A percentile compares a stretch with the other conserved stretches of the same genome.
Conservation (phyloP, 139 green algal species). For the Auxenochlorella protothecoides region DNA sequence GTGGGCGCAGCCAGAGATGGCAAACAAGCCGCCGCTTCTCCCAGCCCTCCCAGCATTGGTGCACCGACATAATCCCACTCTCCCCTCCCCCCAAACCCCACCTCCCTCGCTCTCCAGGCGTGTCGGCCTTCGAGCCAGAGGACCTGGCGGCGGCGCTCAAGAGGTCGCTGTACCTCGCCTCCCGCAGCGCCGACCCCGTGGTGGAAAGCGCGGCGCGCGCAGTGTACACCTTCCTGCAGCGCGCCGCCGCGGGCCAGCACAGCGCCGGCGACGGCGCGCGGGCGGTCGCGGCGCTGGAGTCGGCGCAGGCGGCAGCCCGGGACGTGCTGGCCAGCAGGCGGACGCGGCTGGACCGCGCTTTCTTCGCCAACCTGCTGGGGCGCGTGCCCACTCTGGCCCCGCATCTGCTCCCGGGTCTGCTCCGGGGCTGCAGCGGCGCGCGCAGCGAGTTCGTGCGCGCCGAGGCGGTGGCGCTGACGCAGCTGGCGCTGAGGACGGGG, state of each 20-base stretch:
- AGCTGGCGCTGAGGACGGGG: slow-evolving; percentile 2
- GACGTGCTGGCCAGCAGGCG: slow-evolving; percentile 54
- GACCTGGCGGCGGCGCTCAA: slow-evolving; percentile 7
- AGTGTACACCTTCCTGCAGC: slow-evolving; percentile 25
- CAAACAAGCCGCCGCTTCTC: too few relatives aligned
- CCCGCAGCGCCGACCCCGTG: slow-evolving; percentile 19
- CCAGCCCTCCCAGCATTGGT: neutral
- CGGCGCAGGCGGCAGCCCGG: slow-evolving; percentile 16
- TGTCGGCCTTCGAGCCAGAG: slow-evolving; percentile 1
- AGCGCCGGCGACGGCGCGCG: neutral
- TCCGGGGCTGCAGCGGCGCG: slow-evolving; percentile 1
- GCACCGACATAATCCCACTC: too few relatives aligned
- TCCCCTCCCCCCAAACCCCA: neutral
- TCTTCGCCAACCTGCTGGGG: slow-evolving; percentile 26
- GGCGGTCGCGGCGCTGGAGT: slow-evolving; percentile 5
- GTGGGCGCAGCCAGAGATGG: too few relatives aligned
- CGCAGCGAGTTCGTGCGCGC: slow-evolving; percentile 25
- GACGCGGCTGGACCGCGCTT: slow-evolving; percentile 21
- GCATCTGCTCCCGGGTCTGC: slow-evolving; percentile 3
- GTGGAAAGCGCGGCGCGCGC: slow-evolving; percentile 15
- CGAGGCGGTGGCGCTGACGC: slow-evolving; percentile 29
- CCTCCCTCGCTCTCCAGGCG: neutral
- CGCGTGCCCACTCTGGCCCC: slow-evolving; percentile 7
- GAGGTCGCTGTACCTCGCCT: slow-evolving; percentile 45
- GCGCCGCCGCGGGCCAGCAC: slow-evolving; percentile 8